phyloP scores from a whole-genome alignment of 345 rosid species.

The Anastatica hierochuntica region DNA sequence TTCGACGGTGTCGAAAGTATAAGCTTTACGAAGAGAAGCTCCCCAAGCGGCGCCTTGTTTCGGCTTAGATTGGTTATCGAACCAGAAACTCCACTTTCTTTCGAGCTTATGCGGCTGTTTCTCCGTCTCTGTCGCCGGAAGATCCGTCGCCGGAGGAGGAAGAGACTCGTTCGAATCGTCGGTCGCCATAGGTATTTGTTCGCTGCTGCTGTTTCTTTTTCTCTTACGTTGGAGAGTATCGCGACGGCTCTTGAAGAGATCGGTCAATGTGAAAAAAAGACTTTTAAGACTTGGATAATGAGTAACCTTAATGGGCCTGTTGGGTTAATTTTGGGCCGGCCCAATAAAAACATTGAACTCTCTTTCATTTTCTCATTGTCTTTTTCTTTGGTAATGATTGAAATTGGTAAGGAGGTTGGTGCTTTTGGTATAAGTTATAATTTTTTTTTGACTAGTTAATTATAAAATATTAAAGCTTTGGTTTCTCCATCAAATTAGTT shows the following conservation, averaged over 20 bases:
- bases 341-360: not conserved
- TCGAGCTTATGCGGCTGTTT: constrained; percentile 59
- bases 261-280: not conserved
- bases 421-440: no score
- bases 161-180: constrained; percentile 33
- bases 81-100: constrained; percentile 91
- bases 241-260: no score
- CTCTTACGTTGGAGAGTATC: not conserved
- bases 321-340: constrained; percentile 3
- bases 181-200: constrained; percentile 34
- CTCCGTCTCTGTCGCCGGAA: constrained; percentile 14
- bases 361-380: not conserved
- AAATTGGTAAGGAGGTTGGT: no score
- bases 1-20: constrained; percentile 84
- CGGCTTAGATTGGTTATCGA: constrained; percentile 66
- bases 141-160: constrained; percentile 14
- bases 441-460: no score
- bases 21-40: constrained; percentile 57
- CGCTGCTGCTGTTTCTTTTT: not conserved
- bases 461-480: no score
- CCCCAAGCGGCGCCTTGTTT: constrained; percentile 91
- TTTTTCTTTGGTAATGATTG: no score
- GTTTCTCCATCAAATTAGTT: no score
- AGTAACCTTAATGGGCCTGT: no score
- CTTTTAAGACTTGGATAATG: not conserved